These are phyloP conservation scores for Colletotrichum tropicale DNA, from an alignment of 2,329 filamentous ascomycete species.

Conservation along the genomic window DNA sequence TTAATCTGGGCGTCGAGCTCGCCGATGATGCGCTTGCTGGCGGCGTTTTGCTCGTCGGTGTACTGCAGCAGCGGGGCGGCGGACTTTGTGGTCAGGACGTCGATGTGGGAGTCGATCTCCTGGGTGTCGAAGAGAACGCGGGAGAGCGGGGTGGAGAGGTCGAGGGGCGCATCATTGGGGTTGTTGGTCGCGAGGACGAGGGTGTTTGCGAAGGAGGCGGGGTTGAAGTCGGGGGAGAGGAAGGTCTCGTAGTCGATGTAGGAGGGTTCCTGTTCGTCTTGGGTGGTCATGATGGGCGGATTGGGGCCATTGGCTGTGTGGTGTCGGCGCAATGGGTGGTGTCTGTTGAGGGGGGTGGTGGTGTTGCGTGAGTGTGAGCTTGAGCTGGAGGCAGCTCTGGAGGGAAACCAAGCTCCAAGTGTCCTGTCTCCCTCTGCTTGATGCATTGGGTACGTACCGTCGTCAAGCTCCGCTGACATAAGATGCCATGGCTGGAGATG, in stretches of 20 bases:
- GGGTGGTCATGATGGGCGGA: conserved; percentile 31
- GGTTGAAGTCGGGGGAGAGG: conserved; percentile 80
- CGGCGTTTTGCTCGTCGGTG: conserved; percentile 74
- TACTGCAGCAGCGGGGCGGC: conserved; percentile 82
- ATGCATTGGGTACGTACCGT: neutral
- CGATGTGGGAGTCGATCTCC: conserved; percentile 95
- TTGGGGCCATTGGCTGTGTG: neutral
- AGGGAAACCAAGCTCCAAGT: neutral
- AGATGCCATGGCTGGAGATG: fast-evolving
- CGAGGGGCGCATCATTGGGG: conserved; percentile 84
- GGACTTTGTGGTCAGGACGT: conserved; percentile 83
- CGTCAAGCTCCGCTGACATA: neutral
- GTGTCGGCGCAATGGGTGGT: neutral
- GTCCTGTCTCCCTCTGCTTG: neutral
- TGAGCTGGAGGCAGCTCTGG: neutral
- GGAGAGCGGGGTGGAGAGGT: conserved; percentile 92
- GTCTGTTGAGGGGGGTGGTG: neutral
- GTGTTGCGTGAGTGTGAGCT: neutral
- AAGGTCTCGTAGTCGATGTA: conserved; percentile 98
- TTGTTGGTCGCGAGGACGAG: conserved; percentile 93
- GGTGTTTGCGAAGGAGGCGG: conserved; percentile 83
- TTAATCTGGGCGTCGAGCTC: conserved; percentile 82
- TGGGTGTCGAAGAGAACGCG: conserved; percentile 95
- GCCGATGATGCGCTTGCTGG: conserved; percentile 73
- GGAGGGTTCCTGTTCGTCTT: conserved; percentile 65